Conservation (phyloP, 495 filamentous ascomycete genomes). For the Aspergillus cristatus region DNA sequence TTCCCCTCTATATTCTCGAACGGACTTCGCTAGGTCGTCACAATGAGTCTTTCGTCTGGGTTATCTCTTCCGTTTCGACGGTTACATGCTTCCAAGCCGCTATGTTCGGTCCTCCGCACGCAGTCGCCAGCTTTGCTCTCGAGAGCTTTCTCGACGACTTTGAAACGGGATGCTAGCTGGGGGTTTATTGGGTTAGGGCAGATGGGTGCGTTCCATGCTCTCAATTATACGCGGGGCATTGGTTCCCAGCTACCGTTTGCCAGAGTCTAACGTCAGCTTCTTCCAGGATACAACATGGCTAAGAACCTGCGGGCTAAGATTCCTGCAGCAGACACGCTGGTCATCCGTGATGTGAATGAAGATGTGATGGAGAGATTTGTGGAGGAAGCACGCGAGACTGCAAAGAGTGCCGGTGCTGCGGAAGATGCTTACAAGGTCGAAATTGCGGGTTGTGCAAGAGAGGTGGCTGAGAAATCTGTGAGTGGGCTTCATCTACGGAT, state of each 20-base stretch:
- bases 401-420: conserved; percentile 14
- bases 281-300: conserved; percentile 76
- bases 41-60: conserved; percentile 10
- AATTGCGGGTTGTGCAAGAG: conserved; percentile 46
- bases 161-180: conserved; percentile 52
- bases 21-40: neutral
- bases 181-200: conserved; percentile 82
- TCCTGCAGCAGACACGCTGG: conserved; percentile 54
- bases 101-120: conserved; percentile 7
- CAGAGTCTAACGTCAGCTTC: conserved; percentile 7
- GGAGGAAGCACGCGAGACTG: conserved; percentile 44
- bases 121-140: conserved; percentile 5
- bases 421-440: conserved; percentile 41
- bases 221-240: too few relatives aligned
- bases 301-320: conserved; percentile 74
- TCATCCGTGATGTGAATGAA: conserved; percentile 67
- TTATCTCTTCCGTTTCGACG: conserved; percentile 13
- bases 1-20: neutral
- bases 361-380: conserved; percentile 50
- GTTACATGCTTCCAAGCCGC: conserved; percentile 9
- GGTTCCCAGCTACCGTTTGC: too few relatives aligned
- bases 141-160: conserved; percentile 48
- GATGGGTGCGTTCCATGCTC: conserved; percentile 57
- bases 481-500: conserved; percentile 22
- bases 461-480: conserved; percentile 67